Evolutionary conservation across 2,329 filamentous ascomycete genomes (phyloP), one percentile per base, ranked within the genome.

Genomic region (Aureobasidium mangrovei): DNA sequence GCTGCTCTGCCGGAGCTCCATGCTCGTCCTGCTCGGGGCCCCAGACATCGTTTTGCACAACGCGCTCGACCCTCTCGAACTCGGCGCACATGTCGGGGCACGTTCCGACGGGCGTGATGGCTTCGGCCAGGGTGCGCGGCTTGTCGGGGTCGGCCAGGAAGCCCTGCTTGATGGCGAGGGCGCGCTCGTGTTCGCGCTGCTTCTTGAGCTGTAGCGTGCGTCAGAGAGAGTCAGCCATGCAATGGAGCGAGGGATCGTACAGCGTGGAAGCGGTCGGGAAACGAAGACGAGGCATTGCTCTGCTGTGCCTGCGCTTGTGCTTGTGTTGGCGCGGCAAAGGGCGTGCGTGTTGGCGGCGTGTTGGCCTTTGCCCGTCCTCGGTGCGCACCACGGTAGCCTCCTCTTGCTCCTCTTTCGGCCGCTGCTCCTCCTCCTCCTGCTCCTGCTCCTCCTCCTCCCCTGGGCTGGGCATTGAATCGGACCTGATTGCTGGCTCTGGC

Each of bases 71-170:
- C 41, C 81, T 69, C 68, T 85, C 82, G 56, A 74, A 82, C 58
- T 83, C 79, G 2, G 82, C 77, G 62, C 82, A 85, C 80, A 84
- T 84, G 59, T 79, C 77, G 38, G 74, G 75, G 65, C 82, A 84
- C 48, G 76, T 80, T 48, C 81, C 82, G 4, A 81, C 75, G 0
- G 78, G 75, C 24, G 78, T 82, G 61, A 84, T 82, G 29, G 81
- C 80, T 58, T 83, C 75, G 31, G 75, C 74, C 56, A 84, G 69
- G 27, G 72, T 74, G 52, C 77, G 80, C n/a, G 78, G 79, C 61
- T 79, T 79, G 56, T 81, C 76, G 4, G 81, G 81, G 62, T 84
- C 78, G 35, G 75, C 74, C 66, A 82, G 77, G 55, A 77, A 72
- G 43, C 77, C 78, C 60, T 74, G 66, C 54, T 65, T 69, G 47